Evolutionary conservation across 768 basidiomycete genomes (phyloP).

Genomic region (Leccinum barrowsii): DNA sequence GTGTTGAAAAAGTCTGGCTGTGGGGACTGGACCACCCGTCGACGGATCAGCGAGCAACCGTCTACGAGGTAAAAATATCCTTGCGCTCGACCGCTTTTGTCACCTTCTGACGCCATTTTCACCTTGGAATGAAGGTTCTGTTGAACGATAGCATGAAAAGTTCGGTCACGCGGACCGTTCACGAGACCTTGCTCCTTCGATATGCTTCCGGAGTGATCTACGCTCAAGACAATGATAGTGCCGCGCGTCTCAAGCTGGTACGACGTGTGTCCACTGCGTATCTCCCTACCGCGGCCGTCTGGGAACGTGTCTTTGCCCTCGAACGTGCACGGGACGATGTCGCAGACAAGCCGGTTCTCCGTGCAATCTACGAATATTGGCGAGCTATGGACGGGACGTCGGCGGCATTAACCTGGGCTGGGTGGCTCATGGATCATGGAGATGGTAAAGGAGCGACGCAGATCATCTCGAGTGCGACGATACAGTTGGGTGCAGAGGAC

Average conservation of each 20-base stretch:
- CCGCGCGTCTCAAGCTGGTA: constrained; percentile 28
- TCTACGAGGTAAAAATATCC: constrained; percentile 33
- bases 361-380: constrained; percentile 42
- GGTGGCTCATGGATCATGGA: constrained; percentile 43
- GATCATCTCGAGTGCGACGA: constrained; percentile 34
- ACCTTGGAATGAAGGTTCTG: constrained; percentile 31
- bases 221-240: constrained; percentile 17
- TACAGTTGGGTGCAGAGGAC: constrained; percentile 25
- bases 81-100: neutral
- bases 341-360: constrained; percentile 19
- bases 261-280: constrained; percentile 40
- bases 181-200: constrained; percentile 45
- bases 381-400: constrained; percentile 33
- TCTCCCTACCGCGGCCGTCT: constrained; percentile 42
- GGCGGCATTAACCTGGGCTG: constrained; percentile 43
- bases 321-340: constrained; percentile 18
- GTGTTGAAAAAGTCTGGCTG: constrained; percentile 44
- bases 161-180: constrained; percentile 37
- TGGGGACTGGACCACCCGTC: constrained; percentile 44
- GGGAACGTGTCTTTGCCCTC: constrained; percentile 40
- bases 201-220: constrained; percentile 37
- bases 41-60: constrained; percentile 14
- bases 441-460: constrained; percentile 39
- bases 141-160: constrained; percentile 47
- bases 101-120: neutral